Evolutionary conservation across 345 rosid species (phyloP).

Genomic region (Excoecaria cochinchinensis): DNA sequence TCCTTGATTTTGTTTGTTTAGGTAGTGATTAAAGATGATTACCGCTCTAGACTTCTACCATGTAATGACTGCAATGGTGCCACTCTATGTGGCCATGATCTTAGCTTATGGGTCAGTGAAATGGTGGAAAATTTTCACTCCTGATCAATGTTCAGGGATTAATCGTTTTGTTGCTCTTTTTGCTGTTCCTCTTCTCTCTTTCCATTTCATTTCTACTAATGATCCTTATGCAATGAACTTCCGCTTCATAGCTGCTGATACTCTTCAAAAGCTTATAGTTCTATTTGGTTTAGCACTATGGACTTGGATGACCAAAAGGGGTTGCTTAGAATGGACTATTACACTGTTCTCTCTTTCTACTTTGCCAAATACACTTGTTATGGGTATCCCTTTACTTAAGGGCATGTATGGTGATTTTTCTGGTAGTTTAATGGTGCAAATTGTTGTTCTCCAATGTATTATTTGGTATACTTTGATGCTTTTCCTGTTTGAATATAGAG

Average conservation of each 20-base stretch:
- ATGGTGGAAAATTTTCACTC: slow-evolving; percentile 99
- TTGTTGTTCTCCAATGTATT: slow-evolving; percentile 91
- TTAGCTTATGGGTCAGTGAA: slow-evolving; percentile 94
- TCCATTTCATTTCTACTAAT: slow-evolving; percentile 90
- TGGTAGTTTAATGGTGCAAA: slow-evolving; percentile 87
- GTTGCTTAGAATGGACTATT: slow-evolving; percentile 90
- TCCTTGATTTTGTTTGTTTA: neutral
- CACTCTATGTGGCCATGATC: slow-evolving; percentile 96
- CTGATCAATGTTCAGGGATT: slow-evolving; percentile 96
- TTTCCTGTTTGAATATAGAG: slow-evolving; percentile 86
- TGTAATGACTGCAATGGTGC: slow-evolving; percentile 98
- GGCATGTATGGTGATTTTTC: slow-evolving; percentile 82
- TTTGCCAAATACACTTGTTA: slow-evolving; percentile 88
- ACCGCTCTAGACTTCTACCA: slow-evolving; percentile 75
- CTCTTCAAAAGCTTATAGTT: slow-evolving; percentile 82
- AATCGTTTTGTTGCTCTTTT: slow-evolving; percentile 97
- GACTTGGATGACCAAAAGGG: slow-evolving; percentile 56
- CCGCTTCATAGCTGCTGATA: slow-evolving; percentile 86
- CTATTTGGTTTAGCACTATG: slow-evolving; percentile 55
- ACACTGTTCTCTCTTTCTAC: slow-evolving; percentile 90
- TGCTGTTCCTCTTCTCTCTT: slow-evolving; percentile 96
- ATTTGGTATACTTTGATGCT: slow-evolving; percentile 95
- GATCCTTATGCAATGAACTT: slow-evolving; percentile 80
- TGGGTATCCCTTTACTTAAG: slow-evolving; percentile 88
- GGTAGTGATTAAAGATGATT: slow-evolving; percentile 49